These are phyloP conservation scores for Lepidopterella palustris DNA, from an alignment of 495 filamentous ascomycete genomes.

Conservation along the genomic window DNA sequence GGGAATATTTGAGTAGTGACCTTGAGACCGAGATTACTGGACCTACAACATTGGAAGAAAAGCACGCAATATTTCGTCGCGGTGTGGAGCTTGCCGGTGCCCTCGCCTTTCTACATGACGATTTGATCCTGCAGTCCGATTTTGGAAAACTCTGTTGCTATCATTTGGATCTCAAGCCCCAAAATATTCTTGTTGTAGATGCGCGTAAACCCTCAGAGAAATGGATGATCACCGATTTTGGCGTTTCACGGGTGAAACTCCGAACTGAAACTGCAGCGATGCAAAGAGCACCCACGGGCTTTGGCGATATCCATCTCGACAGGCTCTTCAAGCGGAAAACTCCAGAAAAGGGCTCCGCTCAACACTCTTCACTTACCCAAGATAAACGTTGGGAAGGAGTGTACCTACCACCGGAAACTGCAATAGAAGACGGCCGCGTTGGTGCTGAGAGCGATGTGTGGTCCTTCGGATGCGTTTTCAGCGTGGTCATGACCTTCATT, in stretches of 20 bases:
- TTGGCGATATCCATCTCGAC: not conserved
- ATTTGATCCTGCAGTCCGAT: not conserved
- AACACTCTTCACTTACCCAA: not conserved
- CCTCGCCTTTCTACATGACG: not conserved
- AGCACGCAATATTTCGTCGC: not conserved
- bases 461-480: not conserved
- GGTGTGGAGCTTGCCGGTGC: not conserved
- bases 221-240: constrained; percentile 5
- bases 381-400: not conserved
- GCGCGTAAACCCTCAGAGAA: not conserved
- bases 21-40: not conserved
- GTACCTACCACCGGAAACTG: not conserved
- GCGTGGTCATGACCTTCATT: not conserved
- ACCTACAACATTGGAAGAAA: not conserved
- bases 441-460: not conserved
- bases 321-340: not conserved
- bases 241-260: not conserved
- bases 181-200: not conserved
- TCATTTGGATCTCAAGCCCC: not conserved
- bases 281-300: not conserved
- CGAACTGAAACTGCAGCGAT: not conserved
- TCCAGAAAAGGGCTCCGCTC: not conserved
- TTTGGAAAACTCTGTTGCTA: not conserved
- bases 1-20: not conserved
- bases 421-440: not conserved